Evolutionary conservation across 1,284 basidiomycete species (phyloP).

Genomic region (Malassezia vespertilionis): DNA sequence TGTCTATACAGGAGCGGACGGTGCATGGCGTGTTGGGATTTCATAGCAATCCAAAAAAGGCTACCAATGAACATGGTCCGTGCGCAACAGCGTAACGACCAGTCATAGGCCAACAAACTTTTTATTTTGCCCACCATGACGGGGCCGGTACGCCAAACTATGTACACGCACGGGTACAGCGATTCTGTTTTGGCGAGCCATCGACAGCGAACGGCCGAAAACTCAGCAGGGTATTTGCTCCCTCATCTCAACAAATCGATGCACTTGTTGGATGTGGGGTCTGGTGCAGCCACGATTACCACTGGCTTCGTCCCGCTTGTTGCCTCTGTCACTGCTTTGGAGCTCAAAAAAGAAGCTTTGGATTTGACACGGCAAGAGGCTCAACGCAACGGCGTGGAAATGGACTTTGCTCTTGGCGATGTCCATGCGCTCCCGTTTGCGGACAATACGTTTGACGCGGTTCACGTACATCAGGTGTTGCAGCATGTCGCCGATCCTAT

Average conservation of each 20-base stretch:
- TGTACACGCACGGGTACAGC: conserved; percentile 1
- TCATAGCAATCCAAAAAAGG: conserved; percentile 12
- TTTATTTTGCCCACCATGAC: background rate
- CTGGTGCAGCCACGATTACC: conserved; percentile 2
- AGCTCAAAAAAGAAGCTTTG: background rate
- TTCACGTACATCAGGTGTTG: conserved; percentile 2
- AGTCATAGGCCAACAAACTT: background rate
- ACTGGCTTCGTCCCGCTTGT: background rate
- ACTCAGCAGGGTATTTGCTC: background rate
- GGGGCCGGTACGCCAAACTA: too few species aligned
- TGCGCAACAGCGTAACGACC: background rate
- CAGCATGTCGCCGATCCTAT: background rate
- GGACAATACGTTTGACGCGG: conserved; percentile 1
- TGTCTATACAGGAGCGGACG: background rate
- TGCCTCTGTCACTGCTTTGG: background rate
- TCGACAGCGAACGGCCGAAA: background rate
- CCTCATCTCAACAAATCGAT: background rate
- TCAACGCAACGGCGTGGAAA: background rate
- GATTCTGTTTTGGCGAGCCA: background rate
- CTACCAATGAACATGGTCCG: background rate
- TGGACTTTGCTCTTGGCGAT: background rate
- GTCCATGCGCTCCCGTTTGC: background rate
- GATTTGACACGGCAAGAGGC: background rate
- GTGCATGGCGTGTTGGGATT: conserved; percentile 1
- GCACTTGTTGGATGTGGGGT: conserved; percentile 1